These are phyloP conservation scores for Euclidium syriacum DNA, from an alignment of 345 rosid genomes.

Conservation along the genomic window DNA sequence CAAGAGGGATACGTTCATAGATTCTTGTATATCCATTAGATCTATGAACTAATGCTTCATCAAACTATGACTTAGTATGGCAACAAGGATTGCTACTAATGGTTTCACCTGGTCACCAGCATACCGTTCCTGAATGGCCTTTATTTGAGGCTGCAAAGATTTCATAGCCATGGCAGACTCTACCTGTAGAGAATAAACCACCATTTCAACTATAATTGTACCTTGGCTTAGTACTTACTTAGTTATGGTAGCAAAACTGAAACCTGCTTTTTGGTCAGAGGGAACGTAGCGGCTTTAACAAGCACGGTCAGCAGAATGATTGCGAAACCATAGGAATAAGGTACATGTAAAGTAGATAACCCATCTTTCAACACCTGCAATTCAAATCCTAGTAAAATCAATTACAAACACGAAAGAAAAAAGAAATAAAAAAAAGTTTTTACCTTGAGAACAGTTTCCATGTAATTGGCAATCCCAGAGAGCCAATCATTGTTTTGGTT, in stretches of 20 bases:
- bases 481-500: constrained; percentile 80
- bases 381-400: constrained; percentile 8
- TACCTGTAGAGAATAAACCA: constrained; percentile 44
- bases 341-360: constrained; percentile 64
- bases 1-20: background rate
- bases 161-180: constrained; percentile 97
- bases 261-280: constrained; percentile 95
- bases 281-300: constrained; percentile 92
- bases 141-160: constrained; percentile 83
- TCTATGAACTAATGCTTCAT: background rate
- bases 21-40: background rate
- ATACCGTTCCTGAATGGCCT: constrained; percentile 78
- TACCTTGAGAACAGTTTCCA: constrained; percentile 90
- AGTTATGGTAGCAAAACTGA: background rate
- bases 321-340: constrained; percentile 90
- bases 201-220: background rate
- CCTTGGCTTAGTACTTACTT: background rate
- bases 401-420: background rate
- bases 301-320: constrained; percentile 81
- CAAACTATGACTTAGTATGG: background rate
- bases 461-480: constrained; percentile 68
- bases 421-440: background rate
- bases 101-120: constrained; percentile 75
- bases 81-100: background rate
- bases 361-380: constrained; percentile 82